phyloP scores from a whole-genome alignment of 2,329 filamentous ascomycete genomes.

The Ophiostoma ips region DNA sequence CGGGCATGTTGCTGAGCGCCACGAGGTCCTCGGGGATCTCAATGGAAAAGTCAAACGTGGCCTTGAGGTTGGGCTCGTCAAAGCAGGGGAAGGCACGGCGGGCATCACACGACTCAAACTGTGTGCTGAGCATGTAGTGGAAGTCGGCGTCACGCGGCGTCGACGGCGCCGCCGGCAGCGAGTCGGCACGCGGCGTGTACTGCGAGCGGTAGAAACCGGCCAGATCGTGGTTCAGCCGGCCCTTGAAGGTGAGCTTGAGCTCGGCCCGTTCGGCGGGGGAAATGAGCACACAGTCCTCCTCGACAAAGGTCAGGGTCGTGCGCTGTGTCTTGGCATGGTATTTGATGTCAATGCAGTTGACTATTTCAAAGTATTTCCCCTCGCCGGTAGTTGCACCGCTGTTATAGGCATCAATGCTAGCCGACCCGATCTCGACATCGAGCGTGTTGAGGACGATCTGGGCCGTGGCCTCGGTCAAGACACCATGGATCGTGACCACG shows the following conservation, averaged over 20 bases:
- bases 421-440: conserved; percentile 60
- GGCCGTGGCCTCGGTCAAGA: conserved; percentile 56
- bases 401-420: conserved; percentile 46
- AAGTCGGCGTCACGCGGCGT: conserved; percentile 60
- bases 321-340: conserved; percentile 80
- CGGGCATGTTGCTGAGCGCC: conserved; percentile 90
- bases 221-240: conserved; percentile 84
- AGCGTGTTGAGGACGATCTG: conserved; percentile 75
- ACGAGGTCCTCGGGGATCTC: conserved; percentile 81
- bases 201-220: conserved; percentile 79
- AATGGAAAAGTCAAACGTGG: conserved; percentile 85
- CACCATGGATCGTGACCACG: conserved; percentile 59
- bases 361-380: conserved; percentile 43
- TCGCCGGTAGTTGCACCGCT: no score
- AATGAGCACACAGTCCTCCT: conserved; percentile 39
- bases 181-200: conserved; percentile 55
- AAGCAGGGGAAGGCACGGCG: conserved; percentile 94
- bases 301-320: conserved; percentile 58
- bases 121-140: conserved; percentile 78
- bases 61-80: conserved; percentile 94
- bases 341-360: conserved; percentile 53
- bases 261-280: conserved; percentile 51
- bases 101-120: conserved; percentile 95
- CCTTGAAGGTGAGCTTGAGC: conserved; percentile 55
- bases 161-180: conserved; percentile 49